Conservation (phyloP, 176 grass and related monocot species). For the Olyra latifolia region DNA sequence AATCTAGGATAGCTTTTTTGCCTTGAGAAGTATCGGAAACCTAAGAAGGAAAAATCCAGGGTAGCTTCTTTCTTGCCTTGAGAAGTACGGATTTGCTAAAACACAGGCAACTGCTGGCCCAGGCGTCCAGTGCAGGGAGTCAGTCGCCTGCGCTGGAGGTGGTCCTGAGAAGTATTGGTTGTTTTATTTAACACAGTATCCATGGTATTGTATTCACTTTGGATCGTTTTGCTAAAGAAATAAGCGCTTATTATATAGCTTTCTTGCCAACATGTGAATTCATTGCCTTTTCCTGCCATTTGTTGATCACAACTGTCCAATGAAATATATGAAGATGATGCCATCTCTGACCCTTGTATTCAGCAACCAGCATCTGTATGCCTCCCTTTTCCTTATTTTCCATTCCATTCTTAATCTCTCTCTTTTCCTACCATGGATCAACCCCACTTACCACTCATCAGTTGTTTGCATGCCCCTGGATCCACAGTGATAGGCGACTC, state of each 20-base stretch:
- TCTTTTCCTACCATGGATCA: background rate
- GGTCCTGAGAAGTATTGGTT: no score
- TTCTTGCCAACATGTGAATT: background rate
- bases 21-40: background rate
- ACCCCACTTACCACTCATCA: background rate
- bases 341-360: background rate
- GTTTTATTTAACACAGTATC: constrained; percentile 5
- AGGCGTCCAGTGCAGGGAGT: no score
- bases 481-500: background rate
- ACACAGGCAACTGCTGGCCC: no score
- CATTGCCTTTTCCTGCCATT: background rate
- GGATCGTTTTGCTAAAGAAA: background rate
- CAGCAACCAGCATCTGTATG: background rate
- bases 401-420: background rate
- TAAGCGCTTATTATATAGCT: background rate
- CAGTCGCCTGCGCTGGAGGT: no score
- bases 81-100: no score
- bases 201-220: background rate
- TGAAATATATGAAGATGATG: background rate
- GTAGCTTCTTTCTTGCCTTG: no score
- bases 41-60: no score
- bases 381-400: background rate
- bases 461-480: background rate
- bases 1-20: background rate
- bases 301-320: background rate